Evolutionary conservation across 768 basidiomycete species (phyloP).

Genomic region (Podaxis sp.): DNA sequence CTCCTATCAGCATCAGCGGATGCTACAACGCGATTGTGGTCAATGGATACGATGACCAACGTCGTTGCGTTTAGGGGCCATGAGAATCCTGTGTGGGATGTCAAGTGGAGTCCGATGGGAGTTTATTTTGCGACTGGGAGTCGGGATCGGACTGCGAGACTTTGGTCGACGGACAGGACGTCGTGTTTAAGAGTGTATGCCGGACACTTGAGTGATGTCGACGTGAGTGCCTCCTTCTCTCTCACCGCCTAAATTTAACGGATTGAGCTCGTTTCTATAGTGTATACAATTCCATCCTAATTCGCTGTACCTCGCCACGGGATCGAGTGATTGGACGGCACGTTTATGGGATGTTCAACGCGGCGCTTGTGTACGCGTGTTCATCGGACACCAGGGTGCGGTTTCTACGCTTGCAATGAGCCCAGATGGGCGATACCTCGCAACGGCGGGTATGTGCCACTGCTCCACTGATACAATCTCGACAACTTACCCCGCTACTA

Average conservation of each 20-base stretch:
- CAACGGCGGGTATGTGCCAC: conserved; percentile 67
- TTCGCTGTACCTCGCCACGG: conserved; percentile 94
- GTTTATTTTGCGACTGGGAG: conserved; percentile 98
- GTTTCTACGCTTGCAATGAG: conserved; percentile 86
- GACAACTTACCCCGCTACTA: not conserved
- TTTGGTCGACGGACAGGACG: conserved; percentile 94
- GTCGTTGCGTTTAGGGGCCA: conserved; percentile 94
- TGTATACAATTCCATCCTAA: conserved; percentile 97
- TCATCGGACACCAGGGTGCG: conserved; percentile 91
- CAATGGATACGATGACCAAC: conserved; percentile 91
- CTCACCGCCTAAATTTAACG: conserved; percentile 1
- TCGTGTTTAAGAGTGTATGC: conserved; percentile 89
- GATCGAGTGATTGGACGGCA: conserved; percentile 94
- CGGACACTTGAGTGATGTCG: conserved; percentile 95
- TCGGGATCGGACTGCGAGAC: conserved; percentile 88
- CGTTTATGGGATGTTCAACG: conserved; percentile 98
- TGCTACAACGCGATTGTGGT: conserved; percentile 90
- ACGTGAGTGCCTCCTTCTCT: conserved; percentile 57
- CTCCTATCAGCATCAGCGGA: conserved; percentile 93
- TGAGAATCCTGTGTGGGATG: conserved; percentile 98
- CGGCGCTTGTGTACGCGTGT: conserved; percentile 90
- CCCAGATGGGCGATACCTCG: conserved; percentile 92
- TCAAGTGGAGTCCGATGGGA: conserved; percentile 97
- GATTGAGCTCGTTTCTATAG: conserved; percentile 38
- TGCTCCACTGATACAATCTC: conserved; percentile 3